Base-by-base conservation (phyloP, 805 yeast genomes). In the Spathaspora boniae region DNA sequence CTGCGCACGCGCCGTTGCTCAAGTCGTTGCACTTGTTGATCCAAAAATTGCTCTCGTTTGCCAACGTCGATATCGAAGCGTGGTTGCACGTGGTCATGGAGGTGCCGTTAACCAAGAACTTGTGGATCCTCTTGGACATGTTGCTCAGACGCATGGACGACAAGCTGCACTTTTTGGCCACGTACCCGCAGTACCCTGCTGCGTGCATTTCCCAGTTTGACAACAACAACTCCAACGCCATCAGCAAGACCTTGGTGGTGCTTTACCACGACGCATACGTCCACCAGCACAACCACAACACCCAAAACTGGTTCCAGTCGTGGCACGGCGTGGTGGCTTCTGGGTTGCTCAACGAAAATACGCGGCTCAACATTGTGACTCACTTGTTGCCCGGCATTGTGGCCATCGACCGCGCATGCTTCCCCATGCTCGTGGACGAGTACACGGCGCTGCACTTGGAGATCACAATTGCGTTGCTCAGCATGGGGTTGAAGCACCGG, bases 1-100 rank as follows among this genome's bases (percentile, higher is more conserved):
- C 80, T 33, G 73, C 85, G 1, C 80, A 82, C 4, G 77, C 84
- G 2, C 80, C 94, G 0, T 54, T 85, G 18, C 77, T 82, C 5
- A 85, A 82, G 49, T 80, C 94, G 0, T 54, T 86, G 34, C 72
- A 68, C 36, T 84, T 78, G 21, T 50, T 87, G 30, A 72, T 86
- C 31, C 36, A 54, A 2, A 86, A 81, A 45, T 49, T 81, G 33
- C 81, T 8, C 42, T 47, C 2, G 61, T 33, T 30, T 12, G 29
- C 39, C 1, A 31, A 69, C 2, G 58, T 69, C 14, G 44, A 26
- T 11, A 12, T 34, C 15, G 22, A 48, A 19, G 33, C 44, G 2
- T 83, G 88, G 88, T 47, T 74, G 4, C 50, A 46, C 5, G 49
- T 51, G 14, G 58, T 73, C 1, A 51, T 82, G 41, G 47, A 16